Evolutionary conservation across 2,329 filamentous ascomycete species (phyloP), one percentile per base, ranked within the genome.

Genomic region (Pseudogymnoascus sp.): DNA sequence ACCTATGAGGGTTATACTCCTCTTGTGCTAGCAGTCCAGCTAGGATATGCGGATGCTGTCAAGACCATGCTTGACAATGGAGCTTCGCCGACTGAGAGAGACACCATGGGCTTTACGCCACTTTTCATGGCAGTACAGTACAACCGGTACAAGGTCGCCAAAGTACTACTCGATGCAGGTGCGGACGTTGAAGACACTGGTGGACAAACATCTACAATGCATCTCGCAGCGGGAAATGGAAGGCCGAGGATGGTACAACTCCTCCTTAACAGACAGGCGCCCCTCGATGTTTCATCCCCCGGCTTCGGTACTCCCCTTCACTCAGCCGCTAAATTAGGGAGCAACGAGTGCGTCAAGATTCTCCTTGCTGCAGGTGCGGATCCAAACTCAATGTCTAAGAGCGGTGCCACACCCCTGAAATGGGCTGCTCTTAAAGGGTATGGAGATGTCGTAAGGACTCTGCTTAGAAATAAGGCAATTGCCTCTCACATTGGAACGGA

Each of bases 371-470:
- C 48, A 55, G 62, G 62, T 9, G 59, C 60, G 8, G 60, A 63
- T 52, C 60, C 62, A 27, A 59, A 63, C 15, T 18, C 21, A 7
- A 39, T 29, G 9, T 31, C 35, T 5, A 33, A 27, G 12, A 60
- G 59, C 25, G 62, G 62, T 8, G 27, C 45, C 18, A 35, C 61
- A 3, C 31, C 63, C 25, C 55, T 64, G 15, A 25, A 15, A 25
- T 64, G 36, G 35, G 61, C 63, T 13, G 25, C 60, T 10, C 61
- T 55, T 39, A 62, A 60, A 39, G 62, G 62, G 33, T 59, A 62
- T 10, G n/a, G 25, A 4, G 48, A 59, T 5, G 27, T 63, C 13
- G 39, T 48, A 9, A 62, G 39, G 31, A 39, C 61, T 3, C 15
- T 63, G 25, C 35, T 63, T 15, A 39, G 61, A 39, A 39, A 63